Evolutionary conservation across 352 stramenopile species (phyloP).

Genomic region (Albugo candida): DNA sequence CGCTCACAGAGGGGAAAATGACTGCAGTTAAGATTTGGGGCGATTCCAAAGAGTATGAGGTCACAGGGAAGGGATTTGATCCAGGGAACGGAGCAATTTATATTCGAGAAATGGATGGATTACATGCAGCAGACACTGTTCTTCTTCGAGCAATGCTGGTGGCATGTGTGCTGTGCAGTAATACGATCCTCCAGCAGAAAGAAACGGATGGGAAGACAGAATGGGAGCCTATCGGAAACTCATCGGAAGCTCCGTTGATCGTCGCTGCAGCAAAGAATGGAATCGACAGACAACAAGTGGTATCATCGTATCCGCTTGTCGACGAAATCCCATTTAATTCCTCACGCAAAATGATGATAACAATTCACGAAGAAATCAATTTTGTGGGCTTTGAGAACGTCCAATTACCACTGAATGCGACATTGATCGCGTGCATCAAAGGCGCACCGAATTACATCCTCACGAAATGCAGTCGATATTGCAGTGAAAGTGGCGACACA

Average conservation of each 20-base stretch:
- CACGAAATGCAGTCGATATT: slow-evolving; percentile 35
- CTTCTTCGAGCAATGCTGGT: slow-evolving; percentile 42
- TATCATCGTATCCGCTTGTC: slow-evolving; percentile 41
- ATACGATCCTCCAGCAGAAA: slow-evolving; percentile 41
- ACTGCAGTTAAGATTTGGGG: slow-evolving; percentile 58
- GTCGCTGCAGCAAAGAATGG: slow-evolving; percentile 48
- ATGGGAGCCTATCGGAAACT: slow-evolving; percentile 45
- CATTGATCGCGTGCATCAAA: slow-evolving; percentile 35
- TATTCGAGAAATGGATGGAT: slow-evolving; percentile 20
- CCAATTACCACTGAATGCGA: slow-evolving; percentile 16
- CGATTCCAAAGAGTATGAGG: slow-evolving; percentile 42
- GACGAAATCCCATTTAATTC: slow-evolving; percentile 90
- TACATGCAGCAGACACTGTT: slow-evolving; percentile 18
- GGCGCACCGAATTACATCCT: slow-evolving; percentile 55
- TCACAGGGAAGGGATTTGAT: slow-evolving; percentile 42
- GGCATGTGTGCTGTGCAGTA: slow-evolving; percentile 46
- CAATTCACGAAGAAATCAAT: slow-evolving; percentile 16
- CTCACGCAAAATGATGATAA: slow-evolving; percentile 89
- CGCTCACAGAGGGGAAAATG: slow-evolving; percentile 81
- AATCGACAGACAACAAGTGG: slow-evolving; percentile 30
- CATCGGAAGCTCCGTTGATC: slow-evolving; percentile 51
- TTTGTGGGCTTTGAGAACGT: slow-evolving; percentile 12
- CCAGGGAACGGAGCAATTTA: slow-evolving; percentile 30
- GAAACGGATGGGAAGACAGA: slow-evolving; percentile 22
- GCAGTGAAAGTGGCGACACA: slow-evolving; percentile 26